A percentile compares a stretch with the other conserved stretches of the same genome.
phyloP scores from a whole-genome alignment of 495 filamentous ascomycete species.

The Amorphotheca resinae region DNA sequence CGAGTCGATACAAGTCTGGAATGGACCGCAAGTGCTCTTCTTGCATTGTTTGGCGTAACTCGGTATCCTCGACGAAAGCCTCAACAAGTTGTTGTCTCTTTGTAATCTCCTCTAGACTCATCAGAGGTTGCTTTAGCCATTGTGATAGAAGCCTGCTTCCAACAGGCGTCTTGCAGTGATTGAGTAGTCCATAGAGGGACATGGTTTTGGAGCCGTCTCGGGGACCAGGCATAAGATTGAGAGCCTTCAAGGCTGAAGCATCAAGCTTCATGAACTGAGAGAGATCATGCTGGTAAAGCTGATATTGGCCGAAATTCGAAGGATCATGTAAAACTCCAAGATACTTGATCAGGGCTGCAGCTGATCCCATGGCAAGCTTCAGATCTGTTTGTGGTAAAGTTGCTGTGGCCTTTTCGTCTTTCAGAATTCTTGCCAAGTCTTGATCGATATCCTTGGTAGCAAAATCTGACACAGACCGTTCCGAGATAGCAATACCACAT shows the following conservation, averaged over 20 bases:
- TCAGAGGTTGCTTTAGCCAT: slow-evolving; percentile 96
- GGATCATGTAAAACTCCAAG: slow-evolving; percentile 81
- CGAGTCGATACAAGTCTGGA: slow-evolving; percentile 84
- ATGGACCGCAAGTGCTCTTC: slow-evolving; percentile 92
- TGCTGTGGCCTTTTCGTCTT: slow-evolving; percentile 67
- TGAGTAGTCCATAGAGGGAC: slow-evolving; percentile 87
- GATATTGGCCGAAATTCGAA: slow-evolving; percentile 92
- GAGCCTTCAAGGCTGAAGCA: slow-evolving; percentile 80
- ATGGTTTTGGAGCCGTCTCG: slow-evolving; percentile 94
- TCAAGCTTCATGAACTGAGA: slow-evolving; percentile 99
- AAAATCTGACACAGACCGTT: slow-evolving; percentile 66
- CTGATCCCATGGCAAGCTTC: slow-evolving; percentile 94
- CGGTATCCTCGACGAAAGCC: slow-evolving; percentile 86
- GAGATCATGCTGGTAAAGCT: slow-evolving; percentile 93
- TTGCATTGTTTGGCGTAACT: slow-evolving; percentile 92
- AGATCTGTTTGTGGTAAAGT: slow-evolving; percentile 83
- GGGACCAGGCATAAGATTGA: slow-evolving; percentile 94
- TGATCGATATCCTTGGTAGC: slow-evolving; percentile 91
- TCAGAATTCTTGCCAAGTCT: slow-evolving; percentile 73
- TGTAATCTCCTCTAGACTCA: slow-evolving; percentile 83
- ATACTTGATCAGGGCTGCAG: slow-evolving; percentile 89
- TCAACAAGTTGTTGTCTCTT: slow-evolving; percentile 90
- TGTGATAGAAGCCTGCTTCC: slow-evolving; percentile 85
- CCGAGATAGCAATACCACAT: slow-evolving; percentile 79
- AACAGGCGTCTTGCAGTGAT: slow-evolving; percentile 95